Evolutionary conservation across 768 basidiomycete genomes (phyloP).

Genomic region (Serendipita sp.): DNA sequence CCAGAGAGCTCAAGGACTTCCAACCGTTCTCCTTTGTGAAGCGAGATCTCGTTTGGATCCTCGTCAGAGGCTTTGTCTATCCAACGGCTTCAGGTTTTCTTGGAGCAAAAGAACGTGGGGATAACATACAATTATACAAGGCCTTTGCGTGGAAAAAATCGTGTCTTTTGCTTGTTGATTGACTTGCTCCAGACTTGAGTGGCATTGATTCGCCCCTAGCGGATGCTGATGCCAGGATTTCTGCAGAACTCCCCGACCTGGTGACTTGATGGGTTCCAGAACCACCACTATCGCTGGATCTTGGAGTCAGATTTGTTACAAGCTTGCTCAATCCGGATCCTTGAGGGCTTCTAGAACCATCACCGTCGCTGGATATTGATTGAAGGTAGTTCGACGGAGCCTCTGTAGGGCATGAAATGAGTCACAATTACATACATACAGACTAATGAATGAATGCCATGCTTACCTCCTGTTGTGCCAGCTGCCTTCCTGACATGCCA

Average conservation of each 20-base stretch:
- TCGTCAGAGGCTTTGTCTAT: slow-evolving; percentile 82
- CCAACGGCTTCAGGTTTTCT: slow-evolving; percentile 14
- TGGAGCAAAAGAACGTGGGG: not conserved
- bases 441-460: slow-evolving; percentile 12
- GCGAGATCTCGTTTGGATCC: slow-evolving; percentile 93
- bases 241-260: too few species aligned
- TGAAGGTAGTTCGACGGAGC: slow-evolving; percentile 79
- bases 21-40: slow-evolving; percentile 79
- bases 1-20: slow-evolving; percentile 87
- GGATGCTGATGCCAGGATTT: too few species aligned
- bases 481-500: slow-evolving; percentile 81
- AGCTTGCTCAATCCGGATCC: too few species aligned
- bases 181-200: slow-evolving; percentile 4
- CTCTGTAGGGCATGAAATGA: slow-evolving; percentile 28
- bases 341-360: too few species aligned
- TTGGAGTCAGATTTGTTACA: too few species aligned
- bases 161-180: slow-evolving; percentile 10
- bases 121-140: slow-evolving; percentile 65
- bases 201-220: slow-evolving; percentile 8
- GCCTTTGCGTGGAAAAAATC: slow-evolving; percentile 73
- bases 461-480: slow-evolving; percentile 23
- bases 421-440: not conserved
- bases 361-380: too few species aligned
- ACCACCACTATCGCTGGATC: too few species aligned
- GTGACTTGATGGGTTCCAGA: too few species aligned